A percentile compares a stretch with the other conserved stretches of the same genome.
phyloP scores from a whole-genome alignment of 192 early-diverging fungal species.

The Podila verticillata region DNA sequence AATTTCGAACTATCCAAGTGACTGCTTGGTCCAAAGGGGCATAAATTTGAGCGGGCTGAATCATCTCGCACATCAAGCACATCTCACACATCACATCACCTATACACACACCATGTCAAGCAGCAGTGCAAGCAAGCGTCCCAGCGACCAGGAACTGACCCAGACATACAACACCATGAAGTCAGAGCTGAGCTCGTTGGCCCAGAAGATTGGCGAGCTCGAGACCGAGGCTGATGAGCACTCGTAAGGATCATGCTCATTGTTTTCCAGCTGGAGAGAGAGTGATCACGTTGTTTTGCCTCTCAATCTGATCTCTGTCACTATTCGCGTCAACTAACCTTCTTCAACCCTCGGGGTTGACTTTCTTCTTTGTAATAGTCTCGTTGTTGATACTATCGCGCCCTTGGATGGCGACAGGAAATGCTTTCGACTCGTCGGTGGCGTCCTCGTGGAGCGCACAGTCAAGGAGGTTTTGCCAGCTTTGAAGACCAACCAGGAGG shows the following conservation, averaged over 20 bases:
- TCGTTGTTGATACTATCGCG: constrained; percentile 93
- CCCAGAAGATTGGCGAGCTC: constrained; percentile 93
- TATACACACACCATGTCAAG: constrained; percentile 18
- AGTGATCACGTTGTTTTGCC: not conserved
- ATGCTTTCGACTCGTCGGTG: constrained; percentile 93
- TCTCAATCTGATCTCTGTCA: not conserved
- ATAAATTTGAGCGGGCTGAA: no score
- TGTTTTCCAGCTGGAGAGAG: not conserved
- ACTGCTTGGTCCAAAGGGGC: not conserved
- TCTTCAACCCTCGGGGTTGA: not conserved
- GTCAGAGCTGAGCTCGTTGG: constrained; percentile 84
- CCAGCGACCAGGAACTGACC: constrained; percentile 69
- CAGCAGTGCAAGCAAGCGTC: constrained; percentile 57
- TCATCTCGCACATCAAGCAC: not conserved
- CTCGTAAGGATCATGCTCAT: constrained; percentile 61
- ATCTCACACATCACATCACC: not conserved
- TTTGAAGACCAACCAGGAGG: constrained; percentile 85
- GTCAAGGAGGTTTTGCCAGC: constrained; percentile 92
- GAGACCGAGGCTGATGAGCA: constrained; percentile 95
- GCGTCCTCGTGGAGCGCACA: constrained; percentile 93
- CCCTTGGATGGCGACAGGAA: constrained; percentile 85
- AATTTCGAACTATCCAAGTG: not conserved
- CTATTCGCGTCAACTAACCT: not conserved
- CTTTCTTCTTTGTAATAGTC: constrained; percentile 49
- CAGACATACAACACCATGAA: constrained; percentile 67